Base-by-base conservation (phyloP, 139 green algal genomes). In the Chlamydomonas schloesseri region DNA sequence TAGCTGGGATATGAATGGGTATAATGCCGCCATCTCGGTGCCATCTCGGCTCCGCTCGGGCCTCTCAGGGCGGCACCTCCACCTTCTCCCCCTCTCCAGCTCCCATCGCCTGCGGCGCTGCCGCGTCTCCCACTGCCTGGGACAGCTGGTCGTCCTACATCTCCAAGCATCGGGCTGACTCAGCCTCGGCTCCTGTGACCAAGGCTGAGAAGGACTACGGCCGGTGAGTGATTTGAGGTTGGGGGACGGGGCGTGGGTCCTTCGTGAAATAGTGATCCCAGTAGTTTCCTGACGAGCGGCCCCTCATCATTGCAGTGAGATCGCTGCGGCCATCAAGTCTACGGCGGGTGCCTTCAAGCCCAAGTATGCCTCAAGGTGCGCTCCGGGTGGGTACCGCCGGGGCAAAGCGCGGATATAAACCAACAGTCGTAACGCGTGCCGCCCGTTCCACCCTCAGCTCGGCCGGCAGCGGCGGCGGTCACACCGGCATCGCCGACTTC, bases 121-220 rank as follows among this genome's bases (percentile, higher is more conserved):
- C 60, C 55, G 46, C 79, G 1, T 11, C 81, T 6, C 31, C 84
- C 28, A 89, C 84, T 2, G 76, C 84, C 60, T 89, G 84, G 84
- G 75, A 85, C 67, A 82, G 68, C 68, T 89, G 84, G 84, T 62
- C 79, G 9, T 73, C 76, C 4, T 89, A 89, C 76, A 89, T 89
- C 29, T 50, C 71, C 6, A 89, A 83, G 76, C 84, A 81, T 76
- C 34, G 69, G 3, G 53, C 20, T 0, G 69, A 87, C 4, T 77
- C 65, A 0, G 79, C 79, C 8, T 14, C 67, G 0, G 81, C 69
- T 14, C 34, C 69, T 0, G 36, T 26, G 3, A 72, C 53, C 55
- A 78, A 60, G 33, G 10, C 53, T 26, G 81, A 87, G 81, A 21
- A 33, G 15, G 34, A 79, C 15, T 87, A 64, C 55, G 23, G 55